phyloP scores from a whole-genome alignment of 1,284 basidiomycete genomes.

The Mycena sp. region DNA sequence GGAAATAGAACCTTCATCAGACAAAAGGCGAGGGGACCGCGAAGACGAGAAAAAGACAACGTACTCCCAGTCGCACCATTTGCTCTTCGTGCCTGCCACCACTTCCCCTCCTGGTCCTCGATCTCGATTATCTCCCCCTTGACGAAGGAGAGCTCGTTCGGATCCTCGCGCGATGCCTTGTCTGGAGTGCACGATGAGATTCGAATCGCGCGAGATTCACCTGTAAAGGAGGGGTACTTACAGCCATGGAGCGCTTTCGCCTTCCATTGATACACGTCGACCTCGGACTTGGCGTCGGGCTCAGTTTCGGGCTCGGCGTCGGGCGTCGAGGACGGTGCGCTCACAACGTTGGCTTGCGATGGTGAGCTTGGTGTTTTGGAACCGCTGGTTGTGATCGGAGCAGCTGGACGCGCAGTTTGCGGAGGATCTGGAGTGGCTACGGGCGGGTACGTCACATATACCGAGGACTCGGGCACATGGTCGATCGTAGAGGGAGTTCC shows the following conservation, averaged over 20 bases:
- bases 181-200: constrained; percentile 44
- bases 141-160: constrained; percentile 75
- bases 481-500: not conserved
- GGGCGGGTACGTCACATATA: not conserved
- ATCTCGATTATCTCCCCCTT: constrained; percentile 79
- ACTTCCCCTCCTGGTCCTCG: constrained; percentile 69
- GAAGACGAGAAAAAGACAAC: constrained; percentile 31
- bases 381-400: too few species aligned
- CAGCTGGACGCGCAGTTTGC: too few species aligned
- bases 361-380: too few species aligned
- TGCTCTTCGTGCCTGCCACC: constrained; percentile 72
- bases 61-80: constrained; percentile 63
- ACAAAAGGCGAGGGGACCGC: constrained; percentile 19
- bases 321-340: not conserved
- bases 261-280: constrained; percentile 57
- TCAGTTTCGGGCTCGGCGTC: not conserved
- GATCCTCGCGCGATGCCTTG: constrained; percentile 69
- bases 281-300: constrained; percentile 38
- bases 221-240: constrained; percentile 50
- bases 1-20: constrained; percentile 14
- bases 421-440: too few species aligned
- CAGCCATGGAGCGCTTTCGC: constrained; percentile 91
- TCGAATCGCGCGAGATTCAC: not conserved
- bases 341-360: too few species aligned
- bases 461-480: too few species aligned